phyloP scores from a whole-genome alignment of 2,329 filamentous ascomycete species.

The Mycocentrospora acerina region DNA sequence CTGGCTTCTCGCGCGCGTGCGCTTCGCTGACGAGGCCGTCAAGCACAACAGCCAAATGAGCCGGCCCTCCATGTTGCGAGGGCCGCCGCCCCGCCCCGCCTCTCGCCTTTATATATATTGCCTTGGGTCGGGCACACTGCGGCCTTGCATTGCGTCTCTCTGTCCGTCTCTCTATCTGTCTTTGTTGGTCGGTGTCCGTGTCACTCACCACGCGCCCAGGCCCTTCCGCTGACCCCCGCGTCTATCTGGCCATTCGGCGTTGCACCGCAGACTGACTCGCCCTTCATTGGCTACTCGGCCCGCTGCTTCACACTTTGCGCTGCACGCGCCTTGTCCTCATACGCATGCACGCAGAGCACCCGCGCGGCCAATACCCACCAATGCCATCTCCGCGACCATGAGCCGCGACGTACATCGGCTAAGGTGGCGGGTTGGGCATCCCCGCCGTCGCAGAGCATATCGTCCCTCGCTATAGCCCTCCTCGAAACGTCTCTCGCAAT shows the following conservation, averaged over 20 bases:
- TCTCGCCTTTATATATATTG: too few relatives aligned
- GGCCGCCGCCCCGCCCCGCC: constrained; percentile 19
- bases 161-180: background rate
- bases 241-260: constrained; percentile 7
- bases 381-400: constrained; percentile 5
- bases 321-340: constrained; percentile 6
- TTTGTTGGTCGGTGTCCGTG: background rate
- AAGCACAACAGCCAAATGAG: too few relatives aligned
- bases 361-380: constrained; percentile 5
- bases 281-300: constrained; percentile 24
- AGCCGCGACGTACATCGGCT: constrained; percentile 20
- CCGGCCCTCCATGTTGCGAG: constrained; percentile 28
- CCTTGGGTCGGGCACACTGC: too few relatives aligned
- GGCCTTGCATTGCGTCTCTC: background rate
- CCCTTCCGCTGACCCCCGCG: constrained; percentile 1
- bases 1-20: constrained; percentile 23
- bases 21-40: too few relatives aligned
- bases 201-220: background rate
- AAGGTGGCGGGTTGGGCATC: constrained; percentile 14
- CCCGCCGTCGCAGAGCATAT: constrained; percentile 10
- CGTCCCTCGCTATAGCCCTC: too few relatives aligned
- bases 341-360: constrained; percentile 10
- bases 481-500: background rate
- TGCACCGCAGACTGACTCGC: too few relatives aligned
- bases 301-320: constrained; percentile 11